A percentile compares a stretch with the other conserved stretches of the same genome.
phyloP scores from a whole-genome alignment of 768 basidiomycete genomes.

The Leccinellum rugosiceps region DNA sequence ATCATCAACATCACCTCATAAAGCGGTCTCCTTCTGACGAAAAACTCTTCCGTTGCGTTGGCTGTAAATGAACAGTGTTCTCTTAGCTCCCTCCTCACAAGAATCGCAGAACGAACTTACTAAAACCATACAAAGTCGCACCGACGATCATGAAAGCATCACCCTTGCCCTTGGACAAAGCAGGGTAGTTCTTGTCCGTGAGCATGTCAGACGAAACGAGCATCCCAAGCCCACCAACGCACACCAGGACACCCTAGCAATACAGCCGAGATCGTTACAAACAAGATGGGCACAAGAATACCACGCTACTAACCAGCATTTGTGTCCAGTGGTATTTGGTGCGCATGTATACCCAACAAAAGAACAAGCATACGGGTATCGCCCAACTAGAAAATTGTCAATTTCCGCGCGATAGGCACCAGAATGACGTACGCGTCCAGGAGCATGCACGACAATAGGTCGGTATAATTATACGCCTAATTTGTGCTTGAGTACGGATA shows the following conservation, averaged over 20 bases:
- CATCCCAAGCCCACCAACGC: slow-evolving; percentile 71
- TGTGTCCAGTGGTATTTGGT: slow-evolving; percentile 83
- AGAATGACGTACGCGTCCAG: slow-evolving; percentile 65
- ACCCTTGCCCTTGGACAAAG: slow-evolving; percentile 66
- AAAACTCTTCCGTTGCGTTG: slow-evolving; percentile 86
- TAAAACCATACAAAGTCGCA: slow-evolving; percentile 83
- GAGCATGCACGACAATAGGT: slow-evolving; percentile 87
- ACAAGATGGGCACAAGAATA: neutral
- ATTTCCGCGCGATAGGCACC: neutral
- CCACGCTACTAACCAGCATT: slow-evolving; percentile 49
- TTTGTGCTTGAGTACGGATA: neutral
- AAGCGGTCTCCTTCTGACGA: slow-evolving; percentile 74
- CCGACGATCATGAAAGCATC: slow-evolving; percentile 87
- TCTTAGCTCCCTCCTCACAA: neutral
- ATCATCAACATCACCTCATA: slow-evolving; percentile 54
- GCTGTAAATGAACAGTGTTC: slow-evolving; percentile 40
- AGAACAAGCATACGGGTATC: slow-evolving; percentile 81
- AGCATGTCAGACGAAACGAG: slow-evolving; percentile 77
- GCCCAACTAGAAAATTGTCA: slow-evolving; percentile 60
- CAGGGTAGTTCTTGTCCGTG: slow-evolving; percentile 71
- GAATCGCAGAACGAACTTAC: slow-evolving; percentile 47
- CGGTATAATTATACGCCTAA: slow-evolving; percentile 82
- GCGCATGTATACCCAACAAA: slow-evolving; percentile 82
- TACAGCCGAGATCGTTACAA: neutral
- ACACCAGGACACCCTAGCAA: slow-evolving; percentile 65